Percentiles rank a stretch among this genome's conserved stretches.
phyloP scores from a whole-genome alignment of 2,329 filamentous ascomycete species.

The Arachnopeziza araneosa region DNA sequence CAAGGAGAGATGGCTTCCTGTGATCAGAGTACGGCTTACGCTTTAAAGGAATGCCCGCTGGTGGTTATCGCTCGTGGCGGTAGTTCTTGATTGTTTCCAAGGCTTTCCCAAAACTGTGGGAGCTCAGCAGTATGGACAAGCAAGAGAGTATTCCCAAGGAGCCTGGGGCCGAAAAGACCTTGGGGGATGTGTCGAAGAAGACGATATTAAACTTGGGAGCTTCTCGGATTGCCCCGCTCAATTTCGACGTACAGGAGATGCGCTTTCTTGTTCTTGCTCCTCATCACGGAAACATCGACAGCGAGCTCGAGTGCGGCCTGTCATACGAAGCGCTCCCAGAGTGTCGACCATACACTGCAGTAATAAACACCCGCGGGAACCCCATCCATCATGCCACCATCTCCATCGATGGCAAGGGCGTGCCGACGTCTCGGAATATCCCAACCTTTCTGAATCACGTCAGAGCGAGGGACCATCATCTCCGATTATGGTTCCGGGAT shows the following conservation, averaged over 20 bases:
- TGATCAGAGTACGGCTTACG: no score
- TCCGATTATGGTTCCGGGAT: constrained; percentile 10
- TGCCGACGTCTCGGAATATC: constrained; percentile 2
- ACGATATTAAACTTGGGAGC: no score
- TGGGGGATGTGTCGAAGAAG: no score
- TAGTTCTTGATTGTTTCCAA: no score
- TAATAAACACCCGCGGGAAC: constrained; percentile 10
- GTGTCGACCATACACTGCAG: constrained; percentile 6
- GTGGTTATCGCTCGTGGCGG: no score
- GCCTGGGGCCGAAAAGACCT: no score
- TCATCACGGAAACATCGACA: background rate
- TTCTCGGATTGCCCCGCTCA: no score
- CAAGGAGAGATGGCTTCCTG: no score
- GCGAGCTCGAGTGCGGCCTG: background rate
- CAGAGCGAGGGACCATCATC: background rate
- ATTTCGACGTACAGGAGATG: constrained; percentile 5
- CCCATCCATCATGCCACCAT: background rate
- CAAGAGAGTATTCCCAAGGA: no score
- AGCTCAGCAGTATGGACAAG: no score
- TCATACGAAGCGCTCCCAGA: constrained; percentile 1
- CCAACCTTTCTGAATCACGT: constrained; percentile 2
- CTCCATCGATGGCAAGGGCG: background rate
- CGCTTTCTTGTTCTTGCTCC: constrained; percentile 9
- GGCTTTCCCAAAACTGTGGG: no score
- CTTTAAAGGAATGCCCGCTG: no score